Base-by-base conservation (phyloP, 2,329 filamentous ascomycete species). In the Colletotrichum neosansevieriae region DNA sequence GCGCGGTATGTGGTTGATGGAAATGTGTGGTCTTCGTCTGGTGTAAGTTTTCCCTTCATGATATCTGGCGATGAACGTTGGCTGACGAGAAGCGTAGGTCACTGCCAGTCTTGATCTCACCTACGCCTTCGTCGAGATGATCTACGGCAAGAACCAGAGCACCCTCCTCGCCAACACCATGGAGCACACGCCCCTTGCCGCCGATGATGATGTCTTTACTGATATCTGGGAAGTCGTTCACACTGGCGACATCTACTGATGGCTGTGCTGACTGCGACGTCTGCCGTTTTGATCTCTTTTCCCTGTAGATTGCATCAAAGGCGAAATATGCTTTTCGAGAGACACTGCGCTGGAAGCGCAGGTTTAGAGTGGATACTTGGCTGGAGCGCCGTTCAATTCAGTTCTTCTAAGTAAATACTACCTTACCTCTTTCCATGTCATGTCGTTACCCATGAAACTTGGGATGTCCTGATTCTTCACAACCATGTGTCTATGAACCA, bases 1-100 rank as follows among this genome's bases (percentile, higher is more conserved):
- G 90, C 90, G 19, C 82, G 91, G 44, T 92, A 88, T 86, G 86
- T 91, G 0, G 79, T 82, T 0, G 89, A 92, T 76, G 89, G 87
- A 4, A 89, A 91, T 66, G 79, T 91, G 7, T 92, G 90, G 89
- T 88, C 86, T 3, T 87, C 86, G 2, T 89, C 88, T 0, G 90
- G 91, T 58, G 78, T 80, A 70, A 83, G 68, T 73, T 49, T 29
- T 29, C 45, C 63, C 42, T 50, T 32, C 45, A 49, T n/a, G 51
- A 24, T 32, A 32, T 59, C 57, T 29, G 32, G 15, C 11, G 15
- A 6, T 7, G 13, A n/a, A 61, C 7, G n/a, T 11, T 2, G 19
- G 44, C 56, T 69, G 36, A 70, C 2, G 15, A 19, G 24, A 3
- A 10, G 29, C 19, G 1, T 19, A 79, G 76, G 76, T 80, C 10